Base-by-base conservation (phyloP, 2,329 filamentous ascomycete genomes). In the Venturia effusa region DNA sequence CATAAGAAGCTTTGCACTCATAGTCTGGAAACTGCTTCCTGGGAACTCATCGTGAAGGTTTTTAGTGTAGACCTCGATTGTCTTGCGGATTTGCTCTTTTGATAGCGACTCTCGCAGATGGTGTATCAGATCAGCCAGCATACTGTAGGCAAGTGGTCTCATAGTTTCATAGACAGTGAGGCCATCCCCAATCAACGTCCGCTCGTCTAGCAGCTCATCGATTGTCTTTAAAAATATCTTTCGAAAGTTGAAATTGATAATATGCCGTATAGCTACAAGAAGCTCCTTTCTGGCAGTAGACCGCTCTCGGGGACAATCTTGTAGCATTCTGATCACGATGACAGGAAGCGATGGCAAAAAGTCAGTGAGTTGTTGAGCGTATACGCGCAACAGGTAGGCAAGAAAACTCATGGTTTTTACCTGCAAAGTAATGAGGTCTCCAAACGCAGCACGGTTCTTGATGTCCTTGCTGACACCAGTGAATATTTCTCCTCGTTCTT, bases 361-460 rank as follows among this genome's bases (percentile, higher is more conserved):
- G 69, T 99, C 94, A 13, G 86, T 85, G 11, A 99, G 79, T 68
- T 96, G 89, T 65, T 89, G 88, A 2, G 92, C 87, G 74, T 97
- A 96, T 59, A 95, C 88, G 54, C 94, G 82, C 15, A 99, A 82
- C 0, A 99, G 79, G 72, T 97, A 99, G 0, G 95, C 95, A 68
- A 99, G 75, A 71, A 99, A 99, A 71, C 92, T 97, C 93, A 99
- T 97, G 0, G 93, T 97, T 80, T 99, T 97, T 19, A 99, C 94
- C 74, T 99, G 95, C 1, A 93, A 92, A 0, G 92, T 97, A 68
- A 99, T 95, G 68, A 97, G 96, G 70, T 99, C 95, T 41, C 93
- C 94, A 78, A 97, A 99, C 0, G 92, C 93, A 15, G 89, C 89
- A 64, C 92, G 83, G 70, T 97, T 96, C 76, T 91, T 93, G 71